Percentiles rank a stretch among this genome's conserved stretches.
These are phyloP conservation scores for Puya raimondii DNA, from an alignment of 176 grass and related monocot genomes.

Conservation along the genomic window DNA sequence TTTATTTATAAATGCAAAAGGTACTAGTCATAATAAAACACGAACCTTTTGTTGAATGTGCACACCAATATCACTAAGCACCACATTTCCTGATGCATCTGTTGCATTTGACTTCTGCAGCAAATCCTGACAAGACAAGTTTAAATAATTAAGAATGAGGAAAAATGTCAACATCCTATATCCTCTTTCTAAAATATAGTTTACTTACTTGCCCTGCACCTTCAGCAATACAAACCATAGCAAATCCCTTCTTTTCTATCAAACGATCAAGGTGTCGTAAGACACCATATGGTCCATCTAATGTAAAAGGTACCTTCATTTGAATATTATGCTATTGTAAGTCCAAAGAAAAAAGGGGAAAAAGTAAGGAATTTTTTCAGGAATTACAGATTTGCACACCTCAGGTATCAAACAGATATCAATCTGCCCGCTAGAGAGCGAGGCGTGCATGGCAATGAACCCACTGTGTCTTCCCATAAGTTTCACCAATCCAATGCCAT, in stretches of 20 bases:
- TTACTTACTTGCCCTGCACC: slow-evolving; percentile 83
- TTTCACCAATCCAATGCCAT: slow-evolving; percentile 94
- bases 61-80: slow-evolving; percentile 91
- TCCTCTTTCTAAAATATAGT: background rate
- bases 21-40: slow-evolving; percentile 1
- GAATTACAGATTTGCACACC: slow-evolving; percentile 36
- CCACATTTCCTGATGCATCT: slow-evolving; percentile 83
- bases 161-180: background rate
- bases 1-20: background rate
- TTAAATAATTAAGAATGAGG: background rate
- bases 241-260: slow-evolving; percentile 69
- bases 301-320: slow-evolving; percentile 63
- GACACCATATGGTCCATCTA: slow-evolving; percentile 79
- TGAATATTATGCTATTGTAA: slow-evolving; percentile 16
- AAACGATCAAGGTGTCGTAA: slow-evolving; percentile 69
- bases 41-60: slow-evolving; percentile 80
- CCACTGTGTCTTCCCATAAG: slow-evolving; percentile 91
- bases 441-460: slow-evolving; percentile 98
- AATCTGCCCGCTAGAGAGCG: slow-evolving; percentile 91
- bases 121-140: slow-evolving; percentile 57
- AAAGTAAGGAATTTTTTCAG: slow-evolving; percentile 2
- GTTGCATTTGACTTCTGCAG: slow-evolving; percentile 76
- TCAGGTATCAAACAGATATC: slow-evolving; percentile 90
- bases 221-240: slow-evolving; percentile 85
- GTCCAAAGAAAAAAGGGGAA: slow-evolving; percentile 14